These are phyloP conservation scores for Jimgerdemannia lactiflua DNA, from an alignment of 192 early-diverging fungal species.

Conservation along the genomic window DNA sequence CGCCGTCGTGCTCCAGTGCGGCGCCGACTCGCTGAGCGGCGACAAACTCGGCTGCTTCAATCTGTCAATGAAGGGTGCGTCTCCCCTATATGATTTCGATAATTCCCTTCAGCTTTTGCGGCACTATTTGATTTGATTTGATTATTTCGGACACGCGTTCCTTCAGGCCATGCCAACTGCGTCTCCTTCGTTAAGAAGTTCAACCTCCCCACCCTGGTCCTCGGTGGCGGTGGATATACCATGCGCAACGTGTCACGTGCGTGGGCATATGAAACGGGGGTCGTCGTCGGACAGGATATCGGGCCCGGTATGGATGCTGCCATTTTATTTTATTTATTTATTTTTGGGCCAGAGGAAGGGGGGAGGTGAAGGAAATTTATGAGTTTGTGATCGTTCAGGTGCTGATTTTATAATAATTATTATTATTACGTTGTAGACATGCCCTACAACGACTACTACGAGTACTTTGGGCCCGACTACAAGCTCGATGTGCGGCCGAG, in stretches of 20 bases:
- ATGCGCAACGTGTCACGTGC: conserved; percentile 95
- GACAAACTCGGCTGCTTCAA: conserved; percentile 97
- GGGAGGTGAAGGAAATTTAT: too few species aligned
- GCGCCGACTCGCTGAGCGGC: conserved; percentile 93
- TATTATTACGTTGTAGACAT: conserved; percentile 38
- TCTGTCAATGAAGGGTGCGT: conserved; percentile 75
- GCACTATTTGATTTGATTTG: background rate
- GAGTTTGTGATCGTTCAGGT: background rate
- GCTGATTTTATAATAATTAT: background rate
- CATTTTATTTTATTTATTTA: background rate
- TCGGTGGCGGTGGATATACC: conserved; percentile 98
- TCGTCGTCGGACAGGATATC: conserved; percentile 73
- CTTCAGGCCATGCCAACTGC: conserved; percentile 82
- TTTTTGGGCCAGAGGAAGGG: background rate
- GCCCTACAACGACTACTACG: conserved; percentile 86
- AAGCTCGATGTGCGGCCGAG: conserved; percentile 81
- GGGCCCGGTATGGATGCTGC: conserved; percentile 45
- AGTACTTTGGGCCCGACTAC: conserved; percentile 93
- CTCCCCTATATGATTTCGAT: background rate
- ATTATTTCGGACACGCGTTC: background rate
- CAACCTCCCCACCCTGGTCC: conserved; percentile 85
- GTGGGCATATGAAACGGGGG: conserved; percentile 94
- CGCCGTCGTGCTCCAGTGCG: conserved; percentile 94
- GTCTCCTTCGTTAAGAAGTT: conserved; percentile 91
- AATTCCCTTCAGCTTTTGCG: too few species aligned